phyloP scores from a whole-genome alignment of 495 filamentous ascomycete genomes.

The Aspergillus nanangensis region DNA sequence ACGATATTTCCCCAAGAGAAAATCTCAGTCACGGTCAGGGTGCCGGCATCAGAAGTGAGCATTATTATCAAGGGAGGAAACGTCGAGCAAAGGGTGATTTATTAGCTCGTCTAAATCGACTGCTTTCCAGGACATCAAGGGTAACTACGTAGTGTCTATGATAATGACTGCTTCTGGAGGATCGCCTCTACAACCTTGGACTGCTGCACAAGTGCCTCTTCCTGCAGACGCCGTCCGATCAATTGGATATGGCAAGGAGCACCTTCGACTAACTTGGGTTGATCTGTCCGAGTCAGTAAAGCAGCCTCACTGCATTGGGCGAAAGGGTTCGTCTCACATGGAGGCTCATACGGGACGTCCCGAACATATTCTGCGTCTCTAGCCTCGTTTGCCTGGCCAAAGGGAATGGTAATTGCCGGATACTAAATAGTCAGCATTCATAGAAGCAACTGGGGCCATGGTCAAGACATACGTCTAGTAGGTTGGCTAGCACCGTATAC shows the following conservation, averaged over 20 bases:
- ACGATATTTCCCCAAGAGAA: slow-evolving; percentile 57
- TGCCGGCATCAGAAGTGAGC: slow-evolving; percentile 8
- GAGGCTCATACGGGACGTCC: too few relatives aligned
- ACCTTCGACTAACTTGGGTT: slow-evolving; percentile 15
- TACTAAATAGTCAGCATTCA: slow-evolving; percentile 15
- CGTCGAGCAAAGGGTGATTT: slow-evolving; percentile 1
- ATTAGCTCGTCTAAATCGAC: background rate
- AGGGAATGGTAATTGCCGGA: slow-evolving; percentile 31
- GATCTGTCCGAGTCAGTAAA: slow-evolving; percentile 9
- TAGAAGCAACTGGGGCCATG: background rate
- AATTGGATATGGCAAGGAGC: slow-evolving; percentile 27
- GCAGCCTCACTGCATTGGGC: background rate
- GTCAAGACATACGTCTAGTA: slow-evolving; percentile 42
- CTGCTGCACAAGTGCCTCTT: slow-evolving; percentile 20
- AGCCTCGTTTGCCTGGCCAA: slow-evolving; percentile 17
- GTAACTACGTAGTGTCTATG: background rate
- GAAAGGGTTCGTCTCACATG: too few relatives aligned
- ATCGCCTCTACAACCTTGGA: slow-evolving; percentile 15
- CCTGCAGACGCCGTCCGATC: slow-evolving; percentile 21
- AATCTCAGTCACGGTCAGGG: slow-evolving; percentile 25
- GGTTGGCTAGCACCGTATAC: slow-evolving; percentile 46
- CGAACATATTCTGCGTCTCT: slow-evolving; percentile 13
- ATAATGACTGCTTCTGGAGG: too few relatives aligned
- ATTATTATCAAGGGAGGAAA: slow-evolving; percentile 13
- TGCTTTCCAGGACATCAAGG: background rate